Evolutionary conservation across 140 eudicot species (phyloP), one percentile per base, ranked within the genome.

Genomic region (Flaveria floridana): DNA sequence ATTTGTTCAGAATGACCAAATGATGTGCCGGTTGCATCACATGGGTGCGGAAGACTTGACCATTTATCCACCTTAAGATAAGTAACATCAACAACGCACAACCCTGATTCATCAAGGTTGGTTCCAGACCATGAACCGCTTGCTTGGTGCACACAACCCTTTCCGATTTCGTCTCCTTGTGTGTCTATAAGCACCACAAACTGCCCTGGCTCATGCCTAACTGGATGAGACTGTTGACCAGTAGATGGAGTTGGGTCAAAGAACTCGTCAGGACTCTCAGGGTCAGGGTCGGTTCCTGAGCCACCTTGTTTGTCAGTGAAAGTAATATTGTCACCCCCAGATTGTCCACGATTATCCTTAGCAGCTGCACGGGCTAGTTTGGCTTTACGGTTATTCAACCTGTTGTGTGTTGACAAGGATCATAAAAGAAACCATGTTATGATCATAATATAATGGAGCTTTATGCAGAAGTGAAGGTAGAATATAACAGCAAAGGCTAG

Each of bases 321-420:
- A 79, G 80, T 20, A 10, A 5, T 12, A 57, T 65, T 75, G 67
- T 82, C 91, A 51, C 83, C 89, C 25, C 83, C 91, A n/a, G 87
- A 50, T 5, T 80, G 41, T 47, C 63, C 84, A 23, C 94, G 93
- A 10, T 50, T 70, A 74, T 90, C 96, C 77, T 89, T 92, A 7
- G 96, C 96, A 28, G 96, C 98, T 14, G 81, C 85, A 69, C 99
- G 99, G 3, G 99, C 97, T 12, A 90, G 85, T 85, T 81, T 93
- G n/a, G 99, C 99, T 71, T 93, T 93, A 50, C 99, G 85, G 65
- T 93, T 93, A 71, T 93, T 90, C 67, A 93, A 78, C 99, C 99
- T 93, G 87, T 83, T 66, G 23, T 1, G 75, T 90, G 86, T 84
- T 69, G 10, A 9, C 77, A 48, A 75, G 13, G 53, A 46, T 46